Evolutionary conservation across 2,329 filamentous ascomycete genomes (phyloP).

Genomic region (Blumeriella jaapii): DNA sequence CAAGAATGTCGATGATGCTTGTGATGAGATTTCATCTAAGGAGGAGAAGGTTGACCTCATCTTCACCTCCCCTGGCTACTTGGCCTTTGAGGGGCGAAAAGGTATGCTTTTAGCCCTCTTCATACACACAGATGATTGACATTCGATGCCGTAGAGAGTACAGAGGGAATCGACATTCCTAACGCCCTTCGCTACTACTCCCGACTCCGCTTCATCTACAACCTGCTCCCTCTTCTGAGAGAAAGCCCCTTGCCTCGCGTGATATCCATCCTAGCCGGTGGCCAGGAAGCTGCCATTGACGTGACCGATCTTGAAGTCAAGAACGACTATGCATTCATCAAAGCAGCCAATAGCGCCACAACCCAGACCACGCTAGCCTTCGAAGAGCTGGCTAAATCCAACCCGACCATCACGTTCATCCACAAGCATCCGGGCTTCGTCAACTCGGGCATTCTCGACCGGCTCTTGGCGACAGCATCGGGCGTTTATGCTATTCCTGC

Average conservation of each 20-base stretch:
- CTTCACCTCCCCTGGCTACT: slow-evolving; percentile 33
- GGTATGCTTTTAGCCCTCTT: slow-evolving; percentile 15
- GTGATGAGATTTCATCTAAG: slow-evolving; percentile 32
- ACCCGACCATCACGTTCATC: slow-evolving; percentile 33
- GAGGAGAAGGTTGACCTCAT: slow-evolving; percentile 37
- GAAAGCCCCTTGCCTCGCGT: slow-evolving; percentile 36
- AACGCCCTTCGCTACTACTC: slow-evolving; percentile 44
- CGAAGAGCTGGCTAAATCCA: slow-evolving; percentile 35
- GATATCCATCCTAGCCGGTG: slow-evolving; percentile 40
- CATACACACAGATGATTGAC: slow-evolving; percentile 8
- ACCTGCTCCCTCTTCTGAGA: slow-evolving; percentile 45
- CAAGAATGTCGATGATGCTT: slow-evolving; percentile 38
- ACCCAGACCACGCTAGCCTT: slow-evolving; percentile 40
- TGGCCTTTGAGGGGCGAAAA: slow-evolving; percentile 22
- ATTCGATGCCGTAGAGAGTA: slow-evolving; percentile 34
- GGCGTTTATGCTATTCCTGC: slow-evolving; percentile 18
- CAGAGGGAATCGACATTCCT: slow-evolving; percentile 43
- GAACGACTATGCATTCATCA: slow-evolving; percentile 28
- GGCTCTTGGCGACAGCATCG: slow-evolving; percentile 17
- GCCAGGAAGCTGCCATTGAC: slow-evolving; percentile 38
- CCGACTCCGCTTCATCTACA: slow-evolving; percentile 42
- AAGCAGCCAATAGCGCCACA: slow-evolving; percentile 34
- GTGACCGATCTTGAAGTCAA: slow-evolving; percentile 33
- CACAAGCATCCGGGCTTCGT: slow-evolving; percentile 23
- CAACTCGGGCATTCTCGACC: slow-evolving; percentile 27